Evolutionary conservation across 176 grass and related monocot species (phyloP).

Genomic region (Echinochloa phyllopogon): DNA sequence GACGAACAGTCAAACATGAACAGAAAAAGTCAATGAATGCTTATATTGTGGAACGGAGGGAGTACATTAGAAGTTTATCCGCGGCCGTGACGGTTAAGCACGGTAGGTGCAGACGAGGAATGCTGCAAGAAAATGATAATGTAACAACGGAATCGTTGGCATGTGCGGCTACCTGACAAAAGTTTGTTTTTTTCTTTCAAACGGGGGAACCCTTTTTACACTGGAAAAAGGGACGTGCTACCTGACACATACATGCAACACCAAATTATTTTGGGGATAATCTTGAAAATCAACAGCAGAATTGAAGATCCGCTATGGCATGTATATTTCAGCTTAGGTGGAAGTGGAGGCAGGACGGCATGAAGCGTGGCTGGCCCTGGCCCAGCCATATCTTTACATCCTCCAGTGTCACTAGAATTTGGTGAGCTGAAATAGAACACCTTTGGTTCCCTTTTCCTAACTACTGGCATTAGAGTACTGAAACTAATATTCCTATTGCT

Average conservation of each 20-base stretch:
- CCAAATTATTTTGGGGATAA: background rate
- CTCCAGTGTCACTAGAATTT: background rate
- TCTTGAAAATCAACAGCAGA: background rate
- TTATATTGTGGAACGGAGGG: no score
- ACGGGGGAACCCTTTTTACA: background rate
- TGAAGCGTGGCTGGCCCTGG: background rate
- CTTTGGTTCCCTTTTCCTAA: background rate
- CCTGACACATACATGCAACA: background rate
- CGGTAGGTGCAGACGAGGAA: slow-evolving; percentile 4
- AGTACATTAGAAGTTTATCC: no score
- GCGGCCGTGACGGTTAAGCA: slow-evolving; percentile 35
- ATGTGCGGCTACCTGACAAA: background rate
- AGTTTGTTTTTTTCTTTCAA: background rate
- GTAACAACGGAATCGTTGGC: background rate
- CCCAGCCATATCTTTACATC: background rate
- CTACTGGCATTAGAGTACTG: background rate
- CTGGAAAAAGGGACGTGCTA: background rate
- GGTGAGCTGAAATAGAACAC: background rate
- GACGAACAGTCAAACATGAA: no score
- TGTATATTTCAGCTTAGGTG: slow-evolving; percentile 10
- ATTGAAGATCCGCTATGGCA: slow-evolving; percentile 10
- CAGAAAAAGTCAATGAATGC: no score
- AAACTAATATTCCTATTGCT: background rate
- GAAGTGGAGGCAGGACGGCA: background rate
- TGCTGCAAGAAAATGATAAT: slow-evolving; percentile 2